Evolutionary conservation across 2,329 filamentous ascomycete genomes (phyloP), one percentile per base, ranked within the genome.

Genomic region (Claviceps pazoutovae): DNA sequence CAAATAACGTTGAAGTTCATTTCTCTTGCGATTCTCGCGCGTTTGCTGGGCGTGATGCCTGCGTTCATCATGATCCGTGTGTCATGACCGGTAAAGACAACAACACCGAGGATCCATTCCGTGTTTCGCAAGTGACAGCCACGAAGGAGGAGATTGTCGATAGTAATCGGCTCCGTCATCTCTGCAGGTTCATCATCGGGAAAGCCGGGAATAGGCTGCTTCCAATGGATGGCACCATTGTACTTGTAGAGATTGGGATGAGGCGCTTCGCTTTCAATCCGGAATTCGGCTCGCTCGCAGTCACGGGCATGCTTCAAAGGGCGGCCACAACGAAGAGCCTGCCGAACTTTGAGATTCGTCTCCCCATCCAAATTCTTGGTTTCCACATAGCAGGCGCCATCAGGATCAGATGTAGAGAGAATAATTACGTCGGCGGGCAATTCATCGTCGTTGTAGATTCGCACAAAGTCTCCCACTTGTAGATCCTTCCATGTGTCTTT

Each of bases 41-140:
- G 86, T 73, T 98, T 98, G 65, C 82, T 95, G 13, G 94, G 93
- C 1, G 93, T 98, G 56, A 91, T 84, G 54, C 93, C 93, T 30
- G 93, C 87, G 65, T 98, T 98, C 72, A 96, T 86, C 93, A 98
- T 98, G 66, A 96, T 97, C 71, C 97, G 98, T 37, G 91, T 95
- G 66, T 98, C 91, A 62, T 90, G 83, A 37, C 93, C 93, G 14
- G 93, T 97, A 69, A 95, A 98, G 17, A 95, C 74, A 48, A 97
- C 91, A 3, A 98, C 79, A 50, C 90, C 93, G 5, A 98, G 77
- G 51, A 89, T 78, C 93, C 93, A 98, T 63, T 97, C 90, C 0
- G 93, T 98, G 66, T 97, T 98, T 57, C 90, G 82, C 48, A 98
- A 70, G 59, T 89, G 94, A 69, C 89, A 95, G 51, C 93, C 93